Evolutionary conservation across 768 basidiomycete genomes (phyloP).

Genomic region (Rhodotorula toruloides): DNA sequence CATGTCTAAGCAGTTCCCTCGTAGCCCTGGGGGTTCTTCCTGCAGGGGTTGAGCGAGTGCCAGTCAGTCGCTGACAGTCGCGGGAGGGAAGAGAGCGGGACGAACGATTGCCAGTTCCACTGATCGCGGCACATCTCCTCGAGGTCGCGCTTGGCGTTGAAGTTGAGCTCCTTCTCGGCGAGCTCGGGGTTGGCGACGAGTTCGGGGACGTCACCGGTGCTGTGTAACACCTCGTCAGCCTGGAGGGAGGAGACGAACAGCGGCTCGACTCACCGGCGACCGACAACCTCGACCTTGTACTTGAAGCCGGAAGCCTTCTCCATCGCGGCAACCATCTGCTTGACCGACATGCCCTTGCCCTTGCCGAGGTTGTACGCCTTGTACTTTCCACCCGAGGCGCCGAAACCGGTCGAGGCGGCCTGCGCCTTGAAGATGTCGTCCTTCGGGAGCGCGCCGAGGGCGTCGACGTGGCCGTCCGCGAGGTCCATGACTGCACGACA

Average conservation of each 20-base stretch:
- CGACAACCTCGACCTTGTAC: constrained; percentile 83
- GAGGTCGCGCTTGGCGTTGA: constrained; percentile 71
- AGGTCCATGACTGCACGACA: constrained; percentile 68
- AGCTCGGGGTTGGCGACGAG: constrained; percentile 87
- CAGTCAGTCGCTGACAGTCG: background rate
- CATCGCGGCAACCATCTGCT: constrained; percentile 95
- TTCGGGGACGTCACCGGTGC: constrained; percentile 91
- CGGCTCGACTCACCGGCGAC: constrained; percentile 63
- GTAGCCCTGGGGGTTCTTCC: constrained; percentile 38
- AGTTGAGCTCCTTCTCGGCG: constrained; percentile 88
- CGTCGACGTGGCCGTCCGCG: constrained; percentile 85
- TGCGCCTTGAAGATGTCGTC: constrained; percentile 49
- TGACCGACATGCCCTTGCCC: constrained; percentile 83
- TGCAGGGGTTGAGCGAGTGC: background rate
- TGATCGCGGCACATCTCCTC: constrained; percentile 92
- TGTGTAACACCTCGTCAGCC: constrained; percentile 43
- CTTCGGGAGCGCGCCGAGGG: constrained; percentile 70
- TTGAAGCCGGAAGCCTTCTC: constrained; percentile 78
- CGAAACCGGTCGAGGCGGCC: constrained; percentile 35
- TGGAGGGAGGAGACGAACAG: background rate
- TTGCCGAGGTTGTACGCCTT: constrained; percentile 97
- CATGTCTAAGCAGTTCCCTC: constrained; percentile 5
- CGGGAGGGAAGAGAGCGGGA: background rate
- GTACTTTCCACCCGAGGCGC: constrained; percentile 54
- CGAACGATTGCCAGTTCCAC: constrained; percentile 89